These are phyloP conservation scores for Chaetoceros tenuissimus DNA, from an alignment of 108 stramenopile species.

Conservation along the genomic window DNA sequence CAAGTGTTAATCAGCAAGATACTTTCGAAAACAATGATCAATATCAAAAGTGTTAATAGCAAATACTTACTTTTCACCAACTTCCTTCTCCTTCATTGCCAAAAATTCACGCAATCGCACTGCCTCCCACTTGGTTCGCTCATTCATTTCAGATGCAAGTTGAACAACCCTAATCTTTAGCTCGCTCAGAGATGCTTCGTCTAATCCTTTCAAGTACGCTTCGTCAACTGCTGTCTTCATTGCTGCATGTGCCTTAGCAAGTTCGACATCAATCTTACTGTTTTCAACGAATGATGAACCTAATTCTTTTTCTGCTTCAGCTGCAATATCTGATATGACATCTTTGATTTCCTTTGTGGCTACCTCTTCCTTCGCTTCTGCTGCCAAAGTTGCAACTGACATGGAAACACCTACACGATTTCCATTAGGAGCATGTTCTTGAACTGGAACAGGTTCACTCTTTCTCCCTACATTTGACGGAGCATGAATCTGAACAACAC, in stretches of 20 bases:
- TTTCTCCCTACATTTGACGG: constrained; percentile 8
- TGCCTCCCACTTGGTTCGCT: constrained; percentile 82
- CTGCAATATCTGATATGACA: constrained; percentile 17
- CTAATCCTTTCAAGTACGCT: constrained; percentile 36
- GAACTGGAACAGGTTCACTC: constrained; percentile 4
- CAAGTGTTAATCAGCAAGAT: background rate
- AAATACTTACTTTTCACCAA: constrained; percentile 23
- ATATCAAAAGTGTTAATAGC: background rate
- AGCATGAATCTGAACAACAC: constrained; percentile 3
- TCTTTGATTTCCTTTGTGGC: constrained; percentile 14
- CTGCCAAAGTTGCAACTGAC: constrained; percentile 2
- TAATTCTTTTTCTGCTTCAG: constrained; percentile 20
- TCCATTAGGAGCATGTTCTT: constrained; percentile 31
- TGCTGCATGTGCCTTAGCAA: background rate
- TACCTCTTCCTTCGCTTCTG: constrained; percentile 1
- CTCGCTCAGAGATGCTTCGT: constrained; percentile 29
- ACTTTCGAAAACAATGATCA: background rate
- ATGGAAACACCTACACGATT: constrained; percentile 21
- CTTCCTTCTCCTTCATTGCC: constrained; percentile 72
- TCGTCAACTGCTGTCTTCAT: constrained; percentile 20
- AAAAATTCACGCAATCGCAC: constrained; percentile 73
- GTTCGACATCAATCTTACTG: background rate
- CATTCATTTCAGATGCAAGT: constrained; percentile 65
- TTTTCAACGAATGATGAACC: background rate
- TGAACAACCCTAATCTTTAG: constrained; percentile 62